Percentiles rank a stretch among this genome's conserved stretches.
These are phyloP conservation scores for Pseudomonodictys pantanalensis DNA, from an alignment of 495 filamentous ascomycete genomes.

Conservation along the genomic window DNA sequence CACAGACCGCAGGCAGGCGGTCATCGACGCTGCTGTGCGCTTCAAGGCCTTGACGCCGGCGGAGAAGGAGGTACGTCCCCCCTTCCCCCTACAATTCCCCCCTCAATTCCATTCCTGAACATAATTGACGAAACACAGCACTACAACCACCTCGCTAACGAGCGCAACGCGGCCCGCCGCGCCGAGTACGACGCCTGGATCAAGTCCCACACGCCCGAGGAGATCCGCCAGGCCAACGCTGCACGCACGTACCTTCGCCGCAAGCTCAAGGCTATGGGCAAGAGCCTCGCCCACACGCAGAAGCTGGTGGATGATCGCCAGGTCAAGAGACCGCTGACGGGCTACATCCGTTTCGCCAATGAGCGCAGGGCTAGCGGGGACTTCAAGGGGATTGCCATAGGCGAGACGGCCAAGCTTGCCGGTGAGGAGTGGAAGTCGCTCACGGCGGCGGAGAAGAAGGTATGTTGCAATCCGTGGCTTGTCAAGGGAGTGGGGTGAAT, in stretches of 20 bases:
- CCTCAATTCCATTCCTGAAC: neutral
- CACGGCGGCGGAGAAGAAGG: conserved; percentile 55
- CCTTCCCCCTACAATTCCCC: neutral
- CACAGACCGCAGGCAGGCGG: neutral
- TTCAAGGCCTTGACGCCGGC: conserved; percentile 32
- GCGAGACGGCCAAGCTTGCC: conserved; percentile 39
- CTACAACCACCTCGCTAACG: conserved; percentile 51
- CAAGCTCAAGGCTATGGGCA: conserved; percentile 2
- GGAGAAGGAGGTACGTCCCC: conserved; percentile 31
- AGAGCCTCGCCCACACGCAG: conserved; percentile 2
- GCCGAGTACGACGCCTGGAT: conserved; percentile 59
- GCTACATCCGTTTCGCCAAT: conserved; percentile 49
- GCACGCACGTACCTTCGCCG: conserved; percentile 54
- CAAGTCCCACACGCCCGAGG: conserved; percentile 50
- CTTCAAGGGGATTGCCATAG: conserved; percentile 38
- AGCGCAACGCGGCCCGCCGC: conserved; percentile 48
- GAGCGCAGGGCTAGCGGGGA: conserved; percentile 52
- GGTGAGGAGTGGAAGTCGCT: conserved; percentile 57
- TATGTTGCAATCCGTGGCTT: conserved; percentile 38
- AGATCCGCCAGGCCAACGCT: conserved; percentile 61
- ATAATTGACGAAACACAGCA: too few species aligned
- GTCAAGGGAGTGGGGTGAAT: too few species aligned
- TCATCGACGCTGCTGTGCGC: conserved; percentile 1
- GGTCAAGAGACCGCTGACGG: conserved; percentile 47
- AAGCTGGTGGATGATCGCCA: conserved; percentile 57